Evolutionary conservation across 2,329 filamentous ascomycete genomes (phyloP).

Genomic region (Anthostomella pinea): DNA sequence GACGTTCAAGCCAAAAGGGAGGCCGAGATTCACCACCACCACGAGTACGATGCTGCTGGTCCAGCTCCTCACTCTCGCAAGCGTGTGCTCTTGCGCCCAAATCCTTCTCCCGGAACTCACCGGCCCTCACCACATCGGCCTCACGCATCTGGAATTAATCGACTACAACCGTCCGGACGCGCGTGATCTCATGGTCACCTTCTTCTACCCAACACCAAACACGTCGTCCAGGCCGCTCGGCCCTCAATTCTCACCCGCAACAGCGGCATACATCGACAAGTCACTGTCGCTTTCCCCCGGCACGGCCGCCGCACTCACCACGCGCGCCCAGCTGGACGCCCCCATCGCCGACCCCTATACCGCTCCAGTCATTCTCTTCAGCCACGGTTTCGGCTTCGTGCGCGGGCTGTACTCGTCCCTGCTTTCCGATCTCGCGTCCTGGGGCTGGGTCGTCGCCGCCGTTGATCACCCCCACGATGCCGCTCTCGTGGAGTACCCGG

Average conservation of each 20-base stretch:
- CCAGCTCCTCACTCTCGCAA: neutral
- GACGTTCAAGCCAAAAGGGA: no score
- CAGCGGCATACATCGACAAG: conserved; percentile 5
- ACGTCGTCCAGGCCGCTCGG: conserved; percentile 1
- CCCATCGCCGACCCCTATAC: neutral
- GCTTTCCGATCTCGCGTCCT: conserved; percentile 33
- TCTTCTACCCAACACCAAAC: conserved; percentile 17
- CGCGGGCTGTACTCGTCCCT: conserved; percentile 35
- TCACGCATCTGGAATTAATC: conserved; percentile 14
- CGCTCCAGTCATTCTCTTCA: conserved; percentile 29
- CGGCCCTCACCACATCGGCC: conserved; percentile 14
- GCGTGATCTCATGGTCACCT: conserved; percentile 16
- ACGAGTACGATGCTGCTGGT: neutral
- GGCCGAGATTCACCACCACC: no score
- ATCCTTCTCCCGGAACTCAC: conserved; percentile 14
- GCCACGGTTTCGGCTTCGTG: conserved; percentile 34
- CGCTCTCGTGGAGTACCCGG: conserved; percentile 32
- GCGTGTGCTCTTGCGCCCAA: neutral
- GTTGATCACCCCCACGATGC: conserved; percentile 39
- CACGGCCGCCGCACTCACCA: conserved; percentile 11
- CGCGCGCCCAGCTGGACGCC: conserved; percentile 12
- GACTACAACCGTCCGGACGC: conserved; percentile 13
- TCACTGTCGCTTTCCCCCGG: conserved; percentile 6
- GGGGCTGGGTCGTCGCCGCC: conserved; percentile 34
- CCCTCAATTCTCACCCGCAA: conserved; percentile 10